These are phyloP conservation scores for Epicoccum sorghinum DNA, from an alignment of 2,329 filamentous ascomycete genomes.

Conservation along the genomic window DNA sequence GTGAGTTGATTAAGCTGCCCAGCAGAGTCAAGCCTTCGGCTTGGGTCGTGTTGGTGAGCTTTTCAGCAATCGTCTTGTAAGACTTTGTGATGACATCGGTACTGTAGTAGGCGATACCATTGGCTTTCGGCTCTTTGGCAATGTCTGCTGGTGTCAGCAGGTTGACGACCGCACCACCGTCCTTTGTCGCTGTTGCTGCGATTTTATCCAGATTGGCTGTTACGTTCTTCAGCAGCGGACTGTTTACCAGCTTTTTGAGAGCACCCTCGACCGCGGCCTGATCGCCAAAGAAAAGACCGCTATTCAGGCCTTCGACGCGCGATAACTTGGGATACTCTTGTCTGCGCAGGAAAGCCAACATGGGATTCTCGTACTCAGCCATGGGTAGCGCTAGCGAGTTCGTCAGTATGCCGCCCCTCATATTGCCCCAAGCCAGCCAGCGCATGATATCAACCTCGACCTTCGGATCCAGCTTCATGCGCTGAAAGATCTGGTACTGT, in stretches of 20 bases:
- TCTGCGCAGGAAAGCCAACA: conserved; percentile 74
- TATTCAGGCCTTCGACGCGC: conserved; percentile 73
- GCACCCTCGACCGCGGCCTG: conserved; percentile 56
- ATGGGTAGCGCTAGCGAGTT: conserved; percentile 86
- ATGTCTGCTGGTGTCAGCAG: conserved; percentile 62
- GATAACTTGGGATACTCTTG: conserved; percentile 77
- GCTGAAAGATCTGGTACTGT: conserved; percentile 73
- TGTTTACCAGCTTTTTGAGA: conserved; percentile 50
- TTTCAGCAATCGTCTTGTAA: conserved; percentile 71
- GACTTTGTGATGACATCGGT: conserved; percentile 62
- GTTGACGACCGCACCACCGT: conserved; percentile 68
- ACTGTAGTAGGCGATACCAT: conserved; percentile 80
- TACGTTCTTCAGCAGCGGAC: conserved; percentile 60
- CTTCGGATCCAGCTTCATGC: conserved; percentile 43
- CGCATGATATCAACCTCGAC: conserved; percentile 69
- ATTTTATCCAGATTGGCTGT: conserved; percentile 67
- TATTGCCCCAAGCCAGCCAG: conserved; percentile 92
- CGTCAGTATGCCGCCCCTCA: conserved; percentile 81
- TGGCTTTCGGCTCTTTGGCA: conserved; percentile 67
- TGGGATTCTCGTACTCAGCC: conserved; percentile 72
- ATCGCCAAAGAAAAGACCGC: conserved; percentile 74
- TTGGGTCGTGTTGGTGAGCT: conserved; percentile 59
- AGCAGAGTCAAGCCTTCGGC: conserved; percentile 69
- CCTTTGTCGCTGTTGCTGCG: conserved; percentile 57
- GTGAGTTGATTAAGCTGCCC: conserved; percentile 78